These are phyloP conservation scores for Canavalia gladiata DNA, from an alignment of 306 rosid genomes.

Conservation along the genomic window DNA sequence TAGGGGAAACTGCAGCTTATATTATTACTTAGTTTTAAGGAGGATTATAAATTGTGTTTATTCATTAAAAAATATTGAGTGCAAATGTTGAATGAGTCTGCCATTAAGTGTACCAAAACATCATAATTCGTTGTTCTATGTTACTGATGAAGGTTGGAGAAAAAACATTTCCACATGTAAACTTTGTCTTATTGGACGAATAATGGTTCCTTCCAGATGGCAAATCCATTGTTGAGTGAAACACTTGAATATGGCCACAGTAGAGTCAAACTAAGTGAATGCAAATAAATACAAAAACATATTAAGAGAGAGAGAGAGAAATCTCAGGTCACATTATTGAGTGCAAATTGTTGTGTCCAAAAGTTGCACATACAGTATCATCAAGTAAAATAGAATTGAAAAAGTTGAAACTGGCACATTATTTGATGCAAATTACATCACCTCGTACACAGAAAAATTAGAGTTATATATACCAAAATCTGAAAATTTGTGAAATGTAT, in stretches of 20 bases:
- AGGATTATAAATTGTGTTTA: not conserved
- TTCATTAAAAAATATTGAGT: not conserved
- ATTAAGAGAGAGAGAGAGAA: not conserved
- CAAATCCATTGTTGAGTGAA: conserved; percentile 35
- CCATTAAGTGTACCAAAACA: conserved; percentile 16
- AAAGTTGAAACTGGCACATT: not conserved
- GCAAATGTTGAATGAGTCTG: not conserved
- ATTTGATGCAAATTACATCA: not conserved
- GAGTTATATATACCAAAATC: not conserved
- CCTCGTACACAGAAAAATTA: not conserved
- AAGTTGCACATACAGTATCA: not conserved
- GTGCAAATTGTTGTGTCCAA: not conserved
- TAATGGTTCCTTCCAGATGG: conserved; percentile 41
- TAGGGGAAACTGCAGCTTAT: too few relatives aligned
- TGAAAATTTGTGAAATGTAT: not conserved
- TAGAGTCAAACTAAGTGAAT: not conserved
- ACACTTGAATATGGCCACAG: conserved; percentile 32
- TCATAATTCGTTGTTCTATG: conserved; percentile 29
- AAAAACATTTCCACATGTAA: conserved; percentile 47
- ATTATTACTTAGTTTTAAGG: not conserved
- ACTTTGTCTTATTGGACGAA: conserved; percentile 47
- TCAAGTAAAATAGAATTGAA: not conserved
- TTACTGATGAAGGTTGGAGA: not conserved
- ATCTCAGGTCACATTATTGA: not conserved
- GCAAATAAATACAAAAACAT: not conserved